Percentiles rank a stretch among this genome's conserved stretches.
Evolutionary conservation across 805 yeast genomes (phyloP).

Genomic region (Ogataea allantospora): DNA sequence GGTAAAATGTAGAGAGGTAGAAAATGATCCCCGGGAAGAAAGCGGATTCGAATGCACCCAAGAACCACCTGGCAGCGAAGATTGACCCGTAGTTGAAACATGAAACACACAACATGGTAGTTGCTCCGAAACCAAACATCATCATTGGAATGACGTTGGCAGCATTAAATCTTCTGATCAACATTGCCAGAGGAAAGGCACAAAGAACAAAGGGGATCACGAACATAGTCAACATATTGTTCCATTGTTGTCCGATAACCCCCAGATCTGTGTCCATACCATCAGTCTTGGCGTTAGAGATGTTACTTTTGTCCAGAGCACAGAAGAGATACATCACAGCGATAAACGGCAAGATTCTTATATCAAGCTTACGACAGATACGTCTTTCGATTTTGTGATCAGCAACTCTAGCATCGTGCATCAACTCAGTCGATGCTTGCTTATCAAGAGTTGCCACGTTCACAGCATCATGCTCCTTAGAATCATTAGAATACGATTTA

Average conservation of each 20-base stretch:
- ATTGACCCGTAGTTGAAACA: slow-evolving; percentile 38
- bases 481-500: neutral
- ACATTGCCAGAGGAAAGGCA: slow-evolving; percentile 41
- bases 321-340: slow-evolving; percentile 42
- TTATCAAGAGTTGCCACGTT: neutral
- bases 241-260: slow-evolving; percentile 42
- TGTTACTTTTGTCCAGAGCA: slow-evolving; percentile 44
- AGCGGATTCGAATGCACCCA: slow-evolving; percentile 37
- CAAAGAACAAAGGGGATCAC: slow-evolving; percentile 43
- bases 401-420: slow-evolving; percentile 1
- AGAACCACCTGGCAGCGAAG: slow-evolving; percentile 33
- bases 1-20: slow-evolving; percentile 35
- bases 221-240: slow-evolving; percentile 41
- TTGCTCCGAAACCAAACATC: slow-evolving; percentile 42
- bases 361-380: slow-evolving; percentile 40
- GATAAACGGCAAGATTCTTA: slow-evolving; percentile 41
- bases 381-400: slow-evolving; percentile 24
- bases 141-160: slow-evolving; percentile 41
- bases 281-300: slow-evolving; percentile 46
- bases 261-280: slow-evolving; percentile 41
- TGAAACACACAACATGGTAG: slow-evolving; percentile 37
- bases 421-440: neutral
- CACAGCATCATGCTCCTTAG: neutral
- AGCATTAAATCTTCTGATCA: slow-evolving; percentile 39
- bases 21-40: slow-evolving; percentile 37